phyloP scores from a whole-genome alignment of 495 filamentous ascomycete genomes.

The Pseudomonodictys pantanalensis region DNA sequence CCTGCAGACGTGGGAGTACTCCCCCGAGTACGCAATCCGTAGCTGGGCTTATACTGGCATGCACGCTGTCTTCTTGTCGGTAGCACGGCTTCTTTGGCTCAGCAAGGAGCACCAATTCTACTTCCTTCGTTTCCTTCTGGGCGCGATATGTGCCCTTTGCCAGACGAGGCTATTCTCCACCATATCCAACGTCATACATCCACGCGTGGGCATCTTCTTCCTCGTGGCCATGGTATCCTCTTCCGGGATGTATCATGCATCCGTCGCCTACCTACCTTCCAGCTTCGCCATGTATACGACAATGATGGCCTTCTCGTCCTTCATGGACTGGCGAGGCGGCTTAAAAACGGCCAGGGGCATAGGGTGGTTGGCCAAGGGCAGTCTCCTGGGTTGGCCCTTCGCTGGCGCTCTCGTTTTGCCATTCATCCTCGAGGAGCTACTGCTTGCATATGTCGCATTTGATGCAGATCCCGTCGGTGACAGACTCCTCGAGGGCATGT shows the following conservation, averaged over 20 bases:
- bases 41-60: constrained; percentile 93
- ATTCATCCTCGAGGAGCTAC: constrained; percentile 71
- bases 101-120: constrained; percentile 77
- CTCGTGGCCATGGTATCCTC: constrained; percentile 69
- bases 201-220: constrained; percentile 79
- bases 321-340: constrained; percentile 79
- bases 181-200: constrained; percentile 69
- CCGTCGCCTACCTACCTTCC: constrained; percentile 81
- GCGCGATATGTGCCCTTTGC: constrained; percentile 70
- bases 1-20: constrained; percentile 98
- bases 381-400: constrained; percentile 94
- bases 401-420: constrained; percentile 78
- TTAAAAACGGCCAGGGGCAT: constrained; percentile 77
- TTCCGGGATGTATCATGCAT: constrained; percentile 91
- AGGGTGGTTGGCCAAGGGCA: constrained; percentile 88
- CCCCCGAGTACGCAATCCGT: constrained; percentile 89
- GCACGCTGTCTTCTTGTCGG: constrained; percentile 69
- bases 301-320: constrained; percentile 81
- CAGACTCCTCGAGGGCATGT: constrained; percentile 62
- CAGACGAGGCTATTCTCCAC: constrained; percentile 77
- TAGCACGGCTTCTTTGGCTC: constrained; percentile 60
- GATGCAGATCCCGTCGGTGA: constrained; percentile 54
- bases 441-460: constrained; percentile 60
- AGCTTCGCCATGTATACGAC: constrained; percentile 96
- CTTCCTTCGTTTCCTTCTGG: constrained; percentile 71